These are phyloP conservation scores for Talaromyces pinophilus DNA, from an alignment of 2,329 filamentous ascomycete species.

Conservation along the genomic window DNA sequence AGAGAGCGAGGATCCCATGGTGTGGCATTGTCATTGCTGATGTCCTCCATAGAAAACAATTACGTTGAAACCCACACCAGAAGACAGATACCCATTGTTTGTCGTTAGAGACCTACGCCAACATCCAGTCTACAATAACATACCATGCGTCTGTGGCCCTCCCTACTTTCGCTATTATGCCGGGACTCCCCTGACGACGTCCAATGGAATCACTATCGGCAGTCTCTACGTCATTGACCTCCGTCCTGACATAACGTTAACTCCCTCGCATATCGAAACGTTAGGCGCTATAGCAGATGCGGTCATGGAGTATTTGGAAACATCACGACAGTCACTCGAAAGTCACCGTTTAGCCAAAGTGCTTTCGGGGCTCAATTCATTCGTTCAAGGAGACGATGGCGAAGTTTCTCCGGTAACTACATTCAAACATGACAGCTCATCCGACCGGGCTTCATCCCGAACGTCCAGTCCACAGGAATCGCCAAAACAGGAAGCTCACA, in stretches of 20 bases:
- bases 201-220: constrained; percentile 36
- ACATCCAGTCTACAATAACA: constrained; percentile 35
- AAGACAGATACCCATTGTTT: constrained; percentile 28
- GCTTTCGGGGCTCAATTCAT: constrained; percentile 25
- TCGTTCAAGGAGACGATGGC: constrained; percentile 22
- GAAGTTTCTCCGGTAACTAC: constrained; percentile 24
- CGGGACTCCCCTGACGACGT: constrained; percentile 35
- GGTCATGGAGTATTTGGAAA: constrained; percentile 35
- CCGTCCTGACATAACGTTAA: constrained; percentile 24
- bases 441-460: background rate
- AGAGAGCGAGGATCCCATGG: background rate
- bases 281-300: constrained; percentile 30
- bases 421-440: background rate
- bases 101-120: constrained; percentile 36
- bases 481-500: background rate
- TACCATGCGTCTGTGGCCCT: constrained; percentile 32
- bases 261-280: constrained; percentile 25
- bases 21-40: background rate
- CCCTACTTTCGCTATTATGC: constrained; percentile 36
- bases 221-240: constrained; percentile 34
- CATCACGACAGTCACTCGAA: constrained; percentile 24
- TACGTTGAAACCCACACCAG: constrained; percentile 21
- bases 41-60: constrained; percentile 26
- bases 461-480: background rate
- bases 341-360: constrained; percentile 22